phyloP scores from a whole-genome alignment of 768 basidiomycete species.

The Suillus alpinus region DNA sequence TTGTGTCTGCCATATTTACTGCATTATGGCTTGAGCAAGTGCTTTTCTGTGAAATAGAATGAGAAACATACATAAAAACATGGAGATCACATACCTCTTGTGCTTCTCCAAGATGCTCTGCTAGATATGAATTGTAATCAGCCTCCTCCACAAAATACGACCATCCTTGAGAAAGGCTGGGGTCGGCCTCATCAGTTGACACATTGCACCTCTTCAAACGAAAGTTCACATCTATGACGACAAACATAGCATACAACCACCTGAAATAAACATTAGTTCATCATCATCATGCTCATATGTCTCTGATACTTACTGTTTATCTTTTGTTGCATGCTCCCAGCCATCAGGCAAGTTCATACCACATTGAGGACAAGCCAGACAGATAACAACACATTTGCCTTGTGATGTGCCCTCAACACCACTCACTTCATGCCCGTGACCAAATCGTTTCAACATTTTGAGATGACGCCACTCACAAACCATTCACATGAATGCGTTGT shows the following conservation, averaged over 20 bases:
- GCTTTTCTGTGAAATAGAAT: slow-evolving; percentile 2
- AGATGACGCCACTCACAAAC: slow-evolving; percentile 12
- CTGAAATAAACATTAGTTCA: too few species aligned
- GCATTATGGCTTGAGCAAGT: background rate
- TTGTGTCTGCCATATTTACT: background rate
- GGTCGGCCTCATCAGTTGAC: slow-evolving; percentile 22
- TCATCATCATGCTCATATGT: too few species aligned
- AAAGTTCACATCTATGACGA: slow-evolving; percentile 34
- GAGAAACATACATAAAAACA: too few species aligned
- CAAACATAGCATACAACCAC: slow-evolving; percentile 26
- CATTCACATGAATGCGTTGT: slow-evolving; percentile 10
- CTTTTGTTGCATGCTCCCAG: background rate
- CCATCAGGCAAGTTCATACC: slow-evolving; percentile 5
- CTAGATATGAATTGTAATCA: slow-evolving; percentile 16
- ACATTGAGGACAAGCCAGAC: slow-evolving; percentile 14
- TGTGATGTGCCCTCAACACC: background rate
- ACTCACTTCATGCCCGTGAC: slow-evolving; percentile 5
- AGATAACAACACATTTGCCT: slow-evolving; percentile 8
- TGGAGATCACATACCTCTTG: too few species aligned
- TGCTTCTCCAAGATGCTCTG: background rate
- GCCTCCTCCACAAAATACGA: slow-evolving; percentile 27
- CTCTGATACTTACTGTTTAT: background rate
- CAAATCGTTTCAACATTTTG: slow-evolving; percentile 12
- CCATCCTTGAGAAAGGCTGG: slow-evolving; percentile 25
- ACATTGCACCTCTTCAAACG: slow-evolving; percentile 25